Evolutionary conservation across 441 rosid species (phyloP), one percentile per base, ranked within the genome.

Genomic region (Aleurites moluccanus): DNA sequence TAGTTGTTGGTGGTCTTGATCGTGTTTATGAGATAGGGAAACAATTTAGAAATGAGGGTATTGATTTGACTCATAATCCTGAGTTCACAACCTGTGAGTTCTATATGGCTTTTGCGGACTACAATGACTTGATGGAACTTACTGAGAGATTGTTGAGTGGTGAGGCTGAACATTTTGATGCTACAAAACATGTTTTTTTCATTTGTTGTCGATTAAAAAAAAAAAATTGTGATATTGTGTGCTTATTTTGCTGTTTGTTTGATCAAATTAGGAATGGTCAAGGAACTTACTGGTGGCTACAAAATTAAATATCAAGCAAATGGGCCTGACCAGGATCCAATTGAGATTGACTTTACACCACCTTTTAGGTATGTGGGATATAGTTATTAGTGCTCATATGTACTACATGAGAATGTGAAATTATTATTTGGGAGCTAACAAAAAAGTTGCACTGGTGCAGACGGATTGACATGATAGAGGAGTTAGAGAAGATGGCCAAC

Each of bases 21-120:
- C 90, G 96, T 73, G 96, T 92, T 45, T 94, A 87, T 81, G 97
- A 94, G 81, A 92, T 94, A 59, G 98, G 97, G 70, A 94, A 91
- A 74, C 98, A 92, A 73, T 92, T 94, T 69, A 87, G 97, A 76
- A 94, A 94, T 67, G 97, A 94, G 86, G 97, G 98, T 21, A 94
- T 92, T 75, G 98, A 94, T 83, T 67, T 94, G 83, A 94, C 97
- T 25, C 97, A 92, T 76, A 92, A 92, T 78, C 97, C 97, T 7
- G 98, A 94, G 84, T 94, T 94, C 80, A 94, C 98, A 62, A 91
- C 97, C 63, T 94, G 97, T 59, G 98, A 94, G 83, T 94, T 94
- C 80, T 94, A 94, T 75, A 94, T 94, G 98, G 98, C 97, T 28
- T 94, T 61, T 70, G 96, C 96, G 1, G 97, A 94, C 80, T 94